Conservation (phyloP, 768 basidiomycete genomes). For the Boletales sp. region DNA sequence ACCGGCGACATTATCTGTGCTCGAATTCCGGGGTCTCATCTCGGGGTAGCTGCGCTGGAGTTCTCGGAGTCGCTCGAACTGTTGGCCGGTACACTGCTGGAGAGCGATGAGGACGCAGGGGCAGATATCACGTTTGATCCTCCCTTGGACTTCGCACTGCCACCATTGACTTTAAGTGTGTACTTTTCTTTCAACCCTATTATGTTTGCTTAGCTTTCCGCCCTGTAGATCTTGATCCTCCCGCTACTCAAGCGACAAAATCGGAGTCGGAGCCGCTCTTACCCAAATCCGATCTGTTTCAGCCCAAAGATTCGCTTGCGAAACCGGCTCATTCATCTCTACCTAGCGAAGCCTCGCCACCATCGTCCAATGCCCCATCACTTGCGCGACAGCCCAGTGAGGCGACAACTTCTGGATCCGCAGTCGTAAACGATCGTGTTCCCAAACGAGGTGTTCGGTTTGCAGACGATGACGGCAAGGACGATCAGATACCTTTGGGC, state of each 20-base stretch:
- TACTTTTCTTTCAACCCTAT: background rate
- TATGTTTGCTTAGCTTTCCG: constrained; percentile 9
- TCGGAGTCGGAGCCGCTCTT: constrained; percentile 1
- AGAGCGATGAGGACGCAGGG: constrained; percentile 10
- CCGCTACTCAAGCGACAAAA: constrained; percentile 8
- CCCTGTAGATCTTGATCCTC: constrained; percentile 22
- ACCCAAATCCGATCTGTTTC: constrained; percentile 1
- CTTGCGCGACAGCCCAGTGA: constrained; percentile 1
- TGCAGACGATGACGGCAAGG: constrained; percentile 56
- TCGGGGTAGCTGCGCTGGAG: constrained; percentile 70
- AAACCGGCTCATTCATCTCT: constrained; percentile 1
- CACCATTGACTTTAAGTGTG: constrained; percentile 19
- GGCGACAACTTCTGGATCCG: constrained; percentile 7
- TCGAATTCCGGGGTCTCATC: constrained; percentile 44
- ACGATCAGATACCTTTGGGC: constrained; percentile 65
- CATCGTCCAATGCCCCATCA: background rate
- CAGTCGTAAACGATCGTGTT: constrained; percentile 7
- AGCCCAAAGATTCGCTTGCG: background rate
- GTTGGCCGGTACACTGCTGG: constrained; percentile 47
- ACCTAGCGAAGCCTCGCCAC: background rate
- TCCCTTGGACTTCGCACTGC: constrained; percentile 13
- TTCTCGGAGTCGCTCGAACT: constrained; percentile 65
- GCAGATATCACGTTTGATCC: constrained; percentile 13
- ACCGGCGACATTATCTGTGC: constrained; percentile 32
- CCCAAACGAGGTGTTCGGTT: constrained; percentile 58